These are phyloP conservation scores for Leishmania aethiopica DNA, from an alignment of 208 protist genomes.

Conservation along the genomic window DNA sequence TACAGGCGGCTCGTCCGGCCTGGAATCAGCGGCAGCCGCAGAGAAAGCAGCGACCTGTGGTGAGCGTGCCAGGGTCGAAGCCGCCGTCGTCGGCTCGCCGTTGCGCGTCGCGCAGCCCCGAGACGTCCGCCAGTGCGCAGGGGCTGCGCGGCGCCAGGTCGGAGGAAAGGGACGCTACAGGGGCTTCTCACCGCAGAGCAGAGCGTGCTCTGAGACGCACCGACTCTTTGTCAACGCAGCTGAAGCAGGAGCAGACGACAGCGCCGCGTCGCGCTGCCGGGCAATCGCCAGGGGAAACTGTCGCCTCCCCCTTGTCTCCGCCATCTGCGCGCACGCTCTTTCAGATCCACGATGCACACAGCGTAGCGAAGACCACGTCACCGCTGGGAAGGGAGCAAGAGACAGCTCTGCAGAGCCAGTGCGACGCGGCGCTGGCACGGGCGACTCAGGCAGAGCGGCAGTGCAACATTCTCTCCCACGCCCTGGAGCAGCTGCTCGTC, in stretches of 20 bases:
- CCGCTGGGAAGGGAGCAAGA: not conserved
- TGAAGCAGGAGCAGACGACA: not conserved
- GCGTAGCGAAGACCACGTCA: not conserved
- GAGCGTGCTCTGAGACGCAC: conserved; percentile 20
- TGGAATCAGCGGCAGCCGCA: conserved; percentile 71
- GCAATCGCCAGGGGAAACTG: not conserved
- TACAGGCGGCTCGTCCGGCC: conserved; percentile 40
- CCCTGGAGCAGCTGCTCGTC: conserved; percentile 28
- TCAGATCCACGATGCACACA: conserved; percentile 22
- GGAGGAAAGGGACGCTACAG: conserved; percentile 1
- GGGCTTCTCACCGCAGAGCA: conserved; percentile 9
- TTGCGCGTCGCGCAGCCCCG: conserved; percentile 21
- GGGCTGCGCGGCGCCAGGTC: conserved; percentile 1
- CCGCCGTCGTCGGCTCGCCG: conserved; percentile 19
- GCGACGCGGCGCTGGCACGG: conserved; percentile 24
- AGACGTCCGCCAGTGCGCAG: not conserved
- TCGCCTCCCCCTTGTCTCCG: conserved; percentile 19
- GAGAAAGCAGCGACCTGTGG: conserved; percentile 46
- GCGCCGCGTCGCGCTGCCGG: not conserved
- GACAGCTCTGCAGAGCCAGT: conserved; percentile 15
- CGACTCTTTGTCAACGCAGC: conserved; percentile 5
- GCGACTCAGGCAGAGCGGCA: conserved; percentile 28
- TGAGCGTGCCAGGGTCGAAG: conserved; percentile 44
- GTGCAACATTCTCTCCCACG: conserved; percentile 28
- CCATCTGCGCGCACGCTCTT: conserved; percentile 33